Conservation (phyloP, 2,329 filamentous ascomycete genomes). For the Pyrenophora graminea region DNA sequence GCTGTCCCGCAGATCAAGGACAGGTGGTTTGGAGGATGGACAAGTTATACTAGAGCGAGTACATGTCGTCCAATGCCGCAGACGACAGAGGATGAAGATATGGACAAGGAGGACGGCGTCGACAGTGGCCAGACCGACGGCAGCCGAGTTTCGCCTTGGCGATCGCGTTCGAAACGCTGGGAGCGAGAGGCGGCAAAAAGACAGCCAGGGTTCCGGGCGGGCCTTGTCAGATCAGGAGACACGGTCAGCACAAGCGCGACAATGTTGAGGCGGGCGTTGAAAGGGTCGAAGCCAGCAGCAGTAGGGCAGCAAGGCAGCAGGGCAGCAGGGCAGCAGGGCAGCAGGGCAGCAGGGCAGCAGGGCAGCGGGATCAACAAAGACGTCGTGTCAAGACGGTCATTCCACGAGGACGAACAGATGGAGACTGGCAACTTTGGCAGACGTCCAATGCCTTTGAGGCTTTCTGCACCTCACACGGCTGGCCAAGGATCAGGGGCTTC, state of each 20-base stretch:
- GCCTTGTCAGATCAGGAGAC: constrained; percentile 29
- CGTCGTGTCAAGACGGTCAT: constrained; percentile 39
- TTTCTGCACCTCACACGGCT: constrained; percentile 46
- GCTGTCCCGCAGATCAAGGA: constrained; percentile 37
- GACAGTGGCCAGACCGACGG: constrained; percentile 30
- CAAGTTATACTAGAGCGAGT: constrained; percentile 40
- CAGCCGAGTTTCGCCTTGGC: constrained; percentile 34
- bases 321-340: constrained; percentile 12
- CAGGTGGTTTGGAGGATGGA: constrained; percentile 33
- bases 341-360: not conserved
- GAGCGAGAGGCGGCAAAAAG: constrained; percentile 27
- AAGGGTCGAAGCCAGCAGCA: constrained; percentile 21
- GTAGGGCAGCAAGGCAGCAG: not conserved
- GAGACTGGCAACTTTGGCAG: constrained; percentile 21
- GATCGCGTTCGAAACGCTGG: constrained; percentile 40
- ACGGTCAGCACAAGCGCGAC: constrained; percentile 26
- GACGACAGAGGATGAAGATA: constrained; percentile 34
- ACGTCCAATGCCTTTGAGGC: constrained; percentile 48
- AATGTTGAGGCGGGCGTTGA: constrained; percentile 25
- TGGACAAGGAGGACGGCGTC: constrained; percentile 24
- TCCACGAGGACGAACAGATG: constrained; percentile 40
- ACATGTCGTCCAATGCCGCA: constrained; percentile 44
- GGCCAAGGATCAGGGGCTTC: constrained; percentile 47
- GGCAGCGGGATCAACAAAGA: constrained; percentile 24
- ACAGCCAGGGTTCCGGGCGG: constrained; percentile 30